A percentile compares a stretch with the other conserved stretches of the same genome.
Evolutionary conservation across 176 grass and related monocot genomes (phyloP).

Genomic region (Oryza australiensis): DNA sequence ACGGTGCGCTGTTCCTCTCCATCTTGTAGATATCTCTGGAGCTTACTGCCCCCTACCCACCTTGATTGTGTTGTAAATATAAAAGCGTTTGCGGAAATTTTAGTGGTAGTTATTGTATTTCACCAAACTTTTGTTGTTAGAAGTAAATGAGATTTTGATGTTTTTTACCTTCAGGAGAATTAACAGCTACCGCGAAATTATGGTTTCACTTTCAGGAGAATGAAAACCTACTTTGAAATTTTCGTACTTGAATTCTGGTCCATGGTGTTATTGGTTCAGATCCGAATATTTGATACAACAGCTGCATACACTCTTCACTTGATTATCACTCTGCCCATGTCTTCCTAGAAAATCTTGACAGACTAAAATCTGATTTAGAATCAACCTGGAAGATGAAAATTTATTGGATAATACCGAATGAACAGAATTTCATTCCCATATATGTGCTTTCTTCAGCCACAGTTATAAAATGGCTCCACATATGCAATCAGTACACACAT

Average conservation of each 20-base stretch:
- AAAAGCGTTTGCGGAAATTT: background rate
- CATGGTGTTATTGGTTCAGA: background rate
- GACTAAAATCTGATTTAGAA: background rate
- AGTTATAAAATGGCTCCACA: too few relatives aligned
- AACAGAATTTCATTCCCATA: background rate
- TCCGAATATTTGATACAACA: background rate
- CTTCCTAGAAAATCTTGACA: background rate
- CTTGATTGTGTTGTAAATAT: slow-evolving; percentile 26
- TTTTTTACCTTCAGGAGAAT: too few relatives aligned
- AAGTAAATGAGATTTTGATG: background rate
- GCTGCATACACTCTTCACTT: background rate
- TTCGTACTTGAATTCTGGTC: background rate
- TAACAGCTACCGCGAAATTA: too few relatives aligned
- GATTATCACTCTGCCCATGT: background rate
- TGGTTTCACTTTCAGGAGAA: background rate
- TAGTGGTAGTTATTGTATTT: background rate
- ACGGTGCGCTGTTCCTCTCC: background rate
- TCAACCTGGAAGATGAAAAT: background rate
- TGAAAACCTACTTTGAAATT: background rate
- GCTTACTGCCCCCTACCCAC: background rate
- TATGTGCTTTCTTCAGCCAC: background rate
- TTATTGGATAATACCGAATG: background rate
- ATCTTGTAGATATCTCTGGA: slow-evolving; percentile 6
- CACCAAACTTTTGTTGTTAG: slow-evolving; percentile 14
- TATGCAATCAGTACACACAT: background rate